phyloP scores from a whole-genome alignment of 352 stramenopile species.

The Globisporangium sylvaticum region DNA sequence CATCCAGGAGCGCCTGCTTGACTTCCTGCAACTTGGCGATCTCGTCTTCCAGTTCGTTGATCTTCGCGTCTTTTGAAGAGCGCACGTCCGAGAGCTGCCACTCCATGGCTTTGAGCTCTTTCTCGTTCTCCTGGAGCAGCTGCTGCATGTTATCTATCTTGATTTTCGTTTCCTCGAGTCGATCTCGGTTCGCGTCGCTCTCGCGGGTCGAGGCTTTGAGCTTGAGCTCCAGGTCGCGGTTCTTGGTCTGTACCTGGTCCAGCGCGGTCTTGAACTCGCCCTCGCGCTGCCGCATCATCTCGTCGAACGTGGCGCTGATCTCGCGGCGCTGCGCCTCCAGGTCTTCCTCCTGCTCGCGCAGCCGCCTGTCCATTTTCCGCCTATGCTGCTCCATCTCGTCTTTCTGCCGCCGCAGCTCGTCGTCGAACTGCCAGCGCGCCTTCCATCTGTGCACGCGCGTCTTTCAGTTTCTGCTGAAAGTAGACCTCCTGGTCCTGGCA shows the following conservation, averaged over 20 bases:
- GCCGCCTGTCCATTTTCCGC: conserved; percentile 41
- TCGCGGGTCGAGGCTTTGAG: conserved; percentile 44
- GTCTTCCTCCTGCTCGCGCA: conserved; percentile 80
- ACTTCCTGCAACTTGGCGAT: conserved; percentile 52
- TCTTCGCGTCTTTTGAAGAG: conserved; percentile 49
- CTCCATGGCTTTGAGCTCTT: conserved; percentile 58
- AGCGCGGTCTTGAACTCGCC: conserved; percentile 44
- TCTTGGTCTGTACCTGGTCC: conserved; percentile 40
- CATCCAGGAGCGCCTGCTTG: conserved; percentile 76
- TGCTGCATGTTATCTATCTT: conserved; percentile 71
- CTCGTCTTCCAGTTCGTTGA: conserved; percentile 62
- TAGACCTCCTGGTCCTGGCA: conserved; percentile 43
- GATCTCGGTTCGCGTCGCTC: conserved; percentile 32
- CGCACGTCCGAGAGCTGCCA: conserved; percentile 69
- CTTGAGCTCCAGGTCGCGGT: conserved; percentile 61
- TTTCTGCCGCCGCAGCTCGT: conserved; percentile 53
- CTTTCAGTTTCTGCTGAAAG: conserved; percentile 74
- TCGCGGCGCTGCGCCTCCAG: conserved; percentile 70
- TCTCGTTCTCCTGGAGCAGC: conserved; percentile 55
- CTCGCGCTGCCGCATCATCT: conserved; percentile 67
- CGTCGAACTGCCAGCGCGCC: conserved; percentile 75
- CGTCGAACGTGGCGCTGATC: conserved; percentile 70
- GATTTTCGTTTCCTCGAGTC: conserved; percentile 48
- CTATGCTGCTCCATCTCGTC: conserved; percentile 57
- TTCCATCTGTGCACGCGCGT: conserved; percentile 68